Evolutionary conservation across 352 stramenopile species (phyloP), one percentile per base, ranked within the genome.

Genomic region (Pythium aquatile): DNA sequence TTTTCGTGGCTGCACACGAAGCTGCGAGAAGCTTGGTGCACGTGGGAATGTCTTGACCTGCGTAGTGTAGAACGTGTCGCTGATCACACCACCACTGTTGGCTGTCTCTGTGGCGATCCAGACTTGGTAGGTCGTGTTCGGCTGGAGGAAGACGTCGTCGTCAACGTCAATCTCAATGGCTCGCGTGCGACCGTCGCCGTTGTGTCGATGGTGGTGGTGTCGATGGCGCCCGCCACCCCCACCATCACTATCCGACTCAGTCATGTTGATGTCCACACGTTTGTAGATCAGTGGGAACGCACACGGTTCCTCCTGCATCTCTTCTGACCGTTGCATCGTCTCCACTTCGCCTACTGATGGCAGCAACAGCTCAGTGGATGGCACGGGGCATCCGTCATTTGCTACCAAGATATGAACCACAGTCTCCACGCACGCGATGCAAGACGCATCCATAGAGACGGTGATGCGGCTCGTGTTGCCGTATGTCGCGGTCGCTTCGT

Each of bases 321-420:
- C 5, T 56, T 35, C 66, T 69, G 5, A 13, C 17, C 17, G 64
- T 14, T 55, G 30, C 4, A 37, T 39, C 1, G 32, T 58, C 1
- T 2, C 1, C 5, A 58, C 47, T 8, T 55, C 48, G 1, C 37
- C 29, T 5, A 1, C 32, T 8, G 46, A 56, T 5, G 39, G 39
- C 20, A 70, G 39, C 16, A 76, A 30, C 1, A 69, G 29, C 6
- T 59, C 63, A 13, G 61, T 65, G 0, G 69, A 61, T 2, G 64
- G 61, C 20, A 51, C 28, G 10, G 58, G 33, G 51, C 85, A 94
- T 0, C 35, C 24, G 3, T 73, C 52, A 4, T 68, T 69, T n/a
- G 81, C 77, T 1, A 90, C 72, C 3, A 92, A 40, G 3, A 81
- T 39, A 24, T 94, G 78, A 5, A 88, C 72, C 5, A 89, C 74